Percentiles rank a stretch among this genome's conserved stretches.
Conservation (phyloP, 179 eudicot genomes). For the Silene coronaria region DNA sequence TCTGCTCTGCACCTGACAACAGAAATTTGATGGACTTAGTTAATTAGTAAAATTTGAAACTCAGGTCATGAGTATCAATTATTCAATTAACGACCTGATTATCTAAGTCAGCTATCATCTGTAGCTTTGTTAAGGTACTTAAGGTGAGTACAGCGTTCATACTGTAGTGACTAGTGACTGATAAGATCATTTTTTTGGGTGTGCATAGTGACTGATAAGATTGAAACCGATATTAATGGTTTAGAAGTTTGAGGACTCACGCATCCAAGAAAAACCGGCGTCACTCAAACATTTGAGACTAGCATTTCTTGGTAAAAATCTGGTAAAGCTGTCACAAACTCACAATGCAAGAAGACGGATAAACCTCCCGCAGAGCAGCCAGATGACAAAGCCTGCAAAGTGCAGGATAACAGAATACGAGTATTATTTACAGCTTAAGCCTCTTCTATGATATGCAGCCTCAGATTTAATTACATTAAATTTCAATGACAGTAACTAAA, state of each 20-base stretch:
- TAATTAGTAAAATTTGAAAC: no score
- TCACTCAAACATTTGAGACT: constrained; percentile 82
- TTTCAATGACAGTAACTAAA: background rate
- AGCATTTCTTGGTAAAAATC: constrained; percentile 61
- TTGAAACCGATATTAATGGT: background rate
- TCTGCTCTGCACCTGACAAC: constrained; percentile 56
- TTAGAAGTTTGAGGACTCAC: constrained; percentile 31
- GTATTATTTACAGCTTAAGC: background rate
- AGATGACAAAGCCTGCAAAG: constrained; percentile 71
- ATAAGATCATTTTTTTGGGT: no score
- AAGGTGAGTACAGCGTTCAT: no score
- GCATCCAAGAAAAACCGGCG: constrained; percentile 83
- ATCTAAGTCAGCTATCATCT: no score
- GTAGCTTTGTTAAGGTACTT: no score
- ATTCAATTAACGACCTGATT: no score
- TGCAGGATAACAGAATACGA: background rate
- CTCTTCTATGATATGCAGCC: background rate
- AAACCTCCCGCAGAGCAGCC: constrained; percentile 98
- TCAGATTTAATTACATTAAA: background rate
- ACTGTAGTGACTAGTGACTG: no score
- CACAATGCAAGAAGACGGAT: constrained; percentile 77
- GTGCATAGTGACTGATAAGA: background rate
- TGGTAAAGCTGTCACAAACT: constrained; percentile 60
- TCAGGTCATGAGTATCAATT: no score
- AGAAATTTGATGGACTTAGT: background rate